phyloP scores from a whole-genome alignment of 2,329 filamentous ascomycete genomes.

The Chaetomiaceae sp. region DNA sequence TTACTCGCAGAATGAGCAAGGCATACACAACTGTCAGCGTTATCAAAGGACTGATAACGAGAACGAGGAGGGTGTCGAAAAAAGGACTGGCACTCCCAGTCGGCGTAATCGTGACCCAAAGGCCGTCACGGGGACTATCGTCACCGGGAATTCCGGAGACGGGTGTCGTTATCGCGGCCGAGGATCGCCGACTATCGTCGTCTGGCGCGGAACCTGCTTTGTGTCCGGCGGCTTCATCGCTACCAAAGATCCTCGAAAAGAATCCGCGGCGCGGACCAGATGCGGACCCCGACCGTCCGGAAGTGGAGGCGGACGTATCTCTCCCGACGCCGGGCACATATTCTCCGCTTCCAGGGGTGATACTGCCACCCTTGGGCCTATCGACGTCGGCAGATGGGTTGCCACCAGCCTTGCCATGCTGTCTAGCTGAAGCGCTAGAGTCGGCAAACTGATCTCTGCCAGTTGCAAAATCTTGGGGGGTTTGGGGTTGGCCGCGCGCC shows the following conservation, averaged over 20 bases:
- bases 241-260: constrained; percentile 48
- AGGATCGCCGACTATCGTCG: constrained; percentile 17
- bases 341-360: constrained; percentile 68
- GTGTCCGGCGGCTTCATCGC: constrained; percentile 35
- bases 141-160: constrained; percentile 20
- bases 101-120: constrained; percentile 96
- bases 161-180: constrained; percentile 20
- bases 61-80: constrained; percentile 90
- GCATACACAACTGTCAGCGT: constrained; percentile 92
- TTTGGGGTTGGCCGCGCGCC: constrained; percentile 18
- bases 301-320: neutral
- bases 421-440: constrained; percentile 14
- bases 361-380: constrained; percentile 58
- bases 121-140: constrained; percentile 55
- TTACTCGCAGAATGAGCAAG: constrained; percentile 77
- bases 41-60: constrained; percentile 91
- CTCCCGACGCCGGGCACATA: constrained; percentile 41
- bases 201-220: constrained; percentile 30
- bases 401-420: constrained; percentile 23
- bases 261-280: constrained; percentile 32
- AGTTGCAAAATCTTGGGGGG: constrained; percentile 5
- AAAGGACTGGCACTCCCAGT: constrained; percentile 87
- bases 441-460: constrained; percentile 6
- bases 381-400: constrained; percentile 28
- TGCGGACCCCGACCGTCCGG: constrained; percentile 10